phyloP scores from a whole-genome alignment of 129 eudicot genomes.

The Artemisia argyi region DNA sequence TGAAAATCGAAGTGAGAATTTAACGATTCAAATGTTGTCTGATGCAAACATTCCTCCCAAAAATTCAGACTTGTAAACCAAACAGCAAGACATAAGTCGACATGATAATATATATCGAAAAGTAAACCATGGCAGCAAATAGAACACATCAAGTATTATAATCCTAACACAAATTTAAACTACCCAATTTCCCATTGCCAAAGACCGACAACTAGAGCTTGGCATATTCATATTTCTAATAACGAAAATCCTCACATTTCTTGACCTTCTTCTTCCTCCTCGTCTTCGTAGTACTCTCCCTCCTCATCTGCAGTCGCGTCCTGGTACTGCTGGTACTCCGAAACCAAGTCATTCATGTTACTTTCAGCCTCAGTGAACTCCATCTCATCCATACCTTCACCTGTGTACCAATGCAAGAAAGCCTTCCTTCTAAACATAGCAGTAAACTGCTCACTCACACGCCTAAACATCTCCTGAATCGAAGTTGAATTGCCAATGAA shows the following conservation, averaged over 20 bases:
- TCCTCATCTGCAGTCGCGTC: conserved; percentile 68
- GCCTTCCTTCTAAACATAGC: conserved; percentile 72
- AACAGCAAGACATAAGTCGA: not conserved
- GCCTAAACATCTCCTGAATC: conserved; percentile 72
- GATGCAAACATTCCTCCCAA: not conserved
- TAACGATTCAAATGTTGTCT: too few species aligned
- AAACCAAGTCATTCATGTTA: conserved; percentile 61
- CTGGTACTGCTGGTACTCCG: conserved; percentile 68
- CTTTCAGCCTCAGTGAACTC: conserved; percentile 70
- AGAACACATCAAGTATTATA: not conserved
- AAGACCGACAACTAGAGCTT: not conserved
- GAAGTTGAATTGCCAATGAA: conserved; percentile 67
- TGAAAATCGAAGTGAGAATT: too few species aligned
- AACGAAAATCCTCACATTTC: not conserved
- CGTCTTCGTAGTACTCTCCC: not conserved
- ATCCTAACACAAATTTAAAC: not conserved
- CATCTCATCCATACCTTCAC: conserved; percentile 75
- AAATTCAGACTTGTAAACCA: not conserved
- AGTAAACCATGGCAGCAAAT: not conserved
- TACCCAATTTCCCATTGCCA: conserved; percentile 9
- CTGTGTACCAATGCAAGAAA: conserved; percentile 71
- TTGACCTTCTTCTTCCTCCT: conserved; percentile 1
- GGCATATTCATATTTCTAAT: not conserved
- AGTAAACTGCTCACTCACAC: conserved; percentile 65
- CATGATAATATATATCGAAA: not conserved